Conservation (phyloP, 768 basidiomycete genomes). For the Hygrophoropsis aurantiaca region DNA sequence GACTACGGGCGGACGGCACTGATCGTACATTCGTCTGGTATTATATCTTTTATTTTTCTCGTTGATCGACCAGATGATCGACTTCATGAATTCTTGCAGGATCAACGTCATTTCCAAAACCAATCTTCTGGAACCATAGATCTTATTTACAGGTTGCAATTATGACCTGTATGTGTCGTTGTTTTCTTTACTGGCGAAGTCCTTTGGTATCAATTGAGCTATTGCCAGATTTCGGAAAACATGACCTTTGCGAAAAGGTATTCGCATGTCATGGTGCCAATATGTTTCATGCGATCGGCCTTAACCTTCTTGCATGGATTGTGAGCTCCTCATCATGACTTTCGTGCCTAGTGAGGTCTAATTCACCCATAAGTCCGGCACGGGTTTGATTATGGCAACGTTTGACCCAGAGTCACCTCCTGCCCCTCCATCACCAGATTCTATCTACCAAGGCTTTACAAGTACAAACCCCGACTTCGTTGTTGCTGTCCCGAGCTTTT, state of each 20-base stretch:
- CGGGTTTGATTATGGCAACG: constrained; percentile 20
- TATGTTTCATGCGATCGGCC: constrained; percentile 30
- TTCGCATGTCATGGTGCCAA: constrained; percentile 18
- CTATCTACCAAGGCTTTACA: constrained; percentile 13
- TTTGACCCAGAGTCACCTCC: constrained; percentile 26
- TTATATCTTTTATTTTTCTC: too few relatives aligned
- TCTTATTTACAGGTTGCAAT: constrained; percentile 1
- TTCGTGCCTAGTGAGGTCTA: constrained; percentile 17
- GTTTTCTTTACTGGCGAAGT: too few relatives aligned
- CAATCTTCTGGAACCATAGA: background rate
- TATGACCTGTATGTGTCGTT: too few relatives aligned
- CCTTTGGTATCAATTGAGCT: too few relatives aligned
- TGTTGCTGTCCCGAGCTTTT: constrained; percentile 21
- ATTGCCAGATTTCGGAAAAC: constrained; percentile 13
- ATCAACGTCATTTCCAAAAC: constrained; percentile 7
- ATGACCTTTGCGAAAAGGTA: constrained; percentile 14
- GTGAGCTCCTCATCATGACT: constrained; percentile 18
- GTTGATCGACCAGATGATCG: too few relatives aligned
- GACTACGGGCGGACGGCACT: background rate
- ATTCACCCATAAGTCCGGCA: background rate
- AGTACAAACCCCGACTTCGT: constrained; percentile 9
- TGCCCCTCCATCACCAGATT: constrained; percentile 22
- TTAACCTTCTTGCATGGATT: constrained; percentile 19
- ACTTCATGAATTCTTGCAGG: too few relatives aligned
- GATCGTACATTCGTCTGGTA: constrained; percentile 5